These are phyloP conservation scores for Aspergillus nanangensis DNA, from an alignment of 495 filamentous ascomycete species.

Conservation along the genomic window DNA sequence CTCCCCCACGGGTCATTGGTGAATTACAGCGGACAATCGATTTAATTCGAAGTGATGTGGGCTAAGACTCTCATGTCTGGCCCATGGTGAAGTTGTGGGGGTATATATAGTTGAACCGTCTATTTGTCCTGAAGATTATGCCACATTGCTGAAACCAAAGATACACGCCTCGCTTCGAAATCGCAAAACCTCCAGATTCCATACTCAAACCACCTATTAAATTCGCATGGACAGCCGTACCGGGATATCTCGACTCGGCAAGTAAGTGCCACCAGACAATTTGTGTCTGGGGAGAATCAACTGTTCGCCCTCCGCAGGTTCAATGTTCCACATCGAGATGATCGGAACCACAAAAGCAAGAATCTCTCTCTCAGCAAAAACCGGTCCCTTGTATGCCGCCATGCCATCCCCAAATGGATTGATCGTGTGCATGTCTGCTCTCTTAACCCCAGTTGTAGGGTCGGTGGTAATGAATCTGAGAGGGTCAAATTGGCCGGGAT, in stretches of 20 bases:
- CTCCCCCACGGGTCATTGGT: not conserved
- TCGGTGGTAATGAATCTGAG: constrained; percentile 46
- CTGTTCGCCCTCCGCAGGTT: constrained; percentile 27
- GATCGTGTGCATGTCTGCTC: constrained; percentile 23
- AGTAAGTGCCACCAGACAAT: constrained; percentile 31
- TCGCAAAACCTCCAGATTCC: too few relatives aligned
- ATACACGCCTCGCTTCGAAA: too few relatives aligned
- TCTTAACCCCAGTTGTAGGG: constrained; percentile 24
- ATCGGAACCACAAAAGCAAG: constrained; percentile 45
- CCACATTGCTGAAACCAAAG: too few relatives aligned
- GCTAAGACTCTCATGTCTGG: too few relatives aligned
- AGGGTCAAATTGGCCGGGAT: constrained; percentile 48
- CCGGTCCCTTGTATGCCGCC: constrained; percentile 41
- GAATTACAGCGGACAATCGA: too few relatives aligned
- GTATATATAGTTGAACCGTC: too few relatives aligned
- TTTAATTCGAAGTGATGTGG: too few relatives aligned
- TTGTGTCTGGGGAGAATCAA: constrained; percentile 29
- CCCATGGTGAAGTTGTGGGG: too few relatives aligned
- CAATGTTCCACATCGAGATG: constrained; percentile 48
- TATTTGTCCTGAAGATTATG: too few relatives aligned
- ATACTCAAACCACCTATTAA: constrained; percentile 10
- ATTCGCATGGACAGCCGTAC: constrained; percentile 31
- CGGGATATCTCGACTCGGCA: constrained; percentile 31
- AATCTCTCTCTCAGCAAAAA: constrained; percentile 47
- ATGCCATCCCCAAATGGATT: constrained; percentile 43